phyloP scores from a whole-genome alignment of 31 red algal species.

The Odonthalia washingtoniensis region DNA sequence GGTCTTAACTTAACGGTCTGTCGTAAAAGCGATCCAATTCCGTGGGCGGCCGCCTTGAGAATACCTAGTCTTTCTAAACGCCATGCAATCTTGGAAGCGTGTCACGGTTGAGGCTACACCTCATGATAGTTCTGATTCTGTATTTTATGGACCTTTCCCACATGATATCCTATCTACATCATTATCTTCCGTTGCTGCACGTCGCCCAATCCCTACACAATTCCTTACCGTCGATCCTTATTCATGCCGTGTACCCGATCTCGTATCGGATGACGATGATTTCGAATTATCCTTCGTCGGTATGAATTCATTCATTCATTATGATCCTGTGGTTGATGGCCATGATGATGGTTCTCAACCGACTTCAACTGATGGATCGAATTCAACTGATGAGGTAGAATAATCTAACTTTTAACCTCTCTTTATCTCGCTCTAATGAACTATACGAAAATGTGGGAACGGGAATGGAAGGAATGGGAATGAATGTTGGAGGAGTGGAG shows the following conservation, averaged over 20 bases:
- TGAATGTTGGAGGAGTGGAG: too few relatives aligned
- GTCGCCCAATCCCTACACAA: slow-evolving; percentile 26
- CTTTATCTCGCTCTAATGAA: too few relatives aligned
- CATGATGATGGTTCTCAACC: too few relatives aligned
- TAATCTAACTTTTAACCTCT: too few relatives aligned
- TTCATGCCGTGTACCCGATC: slow-evolving; percentile 3
- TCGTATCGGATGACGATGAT: slow-evolving; percentile 30
- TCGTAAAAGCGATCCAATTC: too few relatives aligned
- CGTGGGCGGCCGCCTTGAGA: neutral
- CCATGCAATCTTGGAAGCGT: slow-evolving; percentile 24
- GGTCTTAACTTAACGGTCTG: too few relatives aligned
- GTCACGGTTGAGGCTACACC: slow-evolving; percentile 49
- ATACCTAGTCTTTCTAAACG: neutral
- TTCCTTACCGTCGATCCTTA: slow-evolving; percentile 26
- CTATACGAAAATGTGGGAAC: too few relatives aligned
- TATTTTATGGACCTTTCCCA: slow-evolving; percentile 38
- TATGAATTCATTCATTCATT: slow-evolving; percentile 62
- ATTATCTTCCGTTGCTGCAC: neutral
- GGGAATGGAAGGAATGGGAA: too few relatives aligned
- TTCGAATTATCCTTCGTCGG: slow-evolving; percentile 54
- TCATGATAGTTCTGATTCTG: slow-evolving; percentile 2
- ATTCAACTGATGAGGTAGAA: too few relatives aligned
- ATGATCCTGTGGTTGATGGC: slow-evolving; percentile 53
- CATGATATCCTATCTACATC: neutral
- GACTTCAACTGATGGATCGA: too few relatives aligned